A percentile compares a stretch with the other conserved stretches of the same genome.
Conservation (phyloP, 2,329 filamentous ascomycete species). For the Pseudocercospora crystallina region DNA sequence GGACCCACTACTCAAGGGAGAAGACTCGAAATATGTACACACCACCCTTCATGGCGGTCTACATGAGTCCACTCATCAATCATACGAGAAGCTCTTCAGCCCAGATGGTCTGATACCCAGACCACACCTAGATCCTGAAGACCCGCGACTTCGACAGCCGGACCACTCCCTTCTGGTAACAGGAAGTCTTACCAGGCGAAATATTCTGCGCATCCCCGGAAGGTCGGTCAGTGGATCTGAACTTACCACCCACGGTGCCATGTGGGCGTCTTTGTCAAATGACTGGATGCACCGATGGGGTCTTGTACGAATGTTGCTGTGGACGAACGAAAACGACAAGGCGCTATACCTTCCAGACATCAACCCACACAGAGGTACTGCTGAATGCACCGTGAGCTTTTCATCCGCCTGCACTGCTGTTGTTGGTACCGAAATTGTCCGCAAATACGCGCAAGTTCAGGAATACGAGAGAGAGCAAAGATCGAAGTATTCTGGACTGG, state of each 20-base stretch:
- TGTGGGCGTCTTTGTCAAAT: conserved; percentile 49
- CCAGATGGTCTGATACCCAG: conserved; percentile 50
- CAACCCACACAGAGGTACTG: conserved; percentile 1
- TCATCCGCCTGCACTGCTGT: conserved; percentile 55
- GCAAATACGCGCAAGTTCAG: neutral
- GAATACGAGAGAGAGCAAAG: neutral
- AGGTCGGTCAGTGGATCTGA: neutral
- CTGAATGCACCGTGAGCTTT: conserved; percentile 50
- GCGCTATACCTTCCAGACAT: conserved; percentile 58
- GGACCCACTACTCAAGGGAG: conserved; percentile 40
- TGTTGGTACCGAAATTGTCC: conserved; percentile 14
- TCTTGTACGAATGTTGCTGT: conserved; percentile 74
- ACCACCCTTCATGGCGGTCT: conserved; percentile 31
- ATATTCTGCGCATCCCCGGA: neutral
- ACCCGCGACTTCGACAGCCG: conserved; percentile 46
- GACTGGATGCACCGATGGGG: conserved; percentile 68
- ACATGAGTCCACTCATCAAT: conserved; percentile 23
- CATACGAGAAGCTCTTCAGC: conserved; percentile 53
- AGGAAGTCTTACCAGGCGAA: conserved; percentile 35
- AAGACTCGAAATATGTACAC: conserved; percentile 51
- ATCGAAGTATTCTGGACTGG: conserved; percentile 9
- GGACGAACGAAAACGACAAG: conserved; percentile 65
- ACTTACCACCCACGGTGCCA: conserved; percentile 63
- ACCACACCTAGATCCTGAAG: conserved; percentile 10
- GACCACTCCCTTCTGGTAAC: conserved; percentile 71